Evolutionary conservation across 768 basidiomycete genomes (phyloP).

Genomic region (Boletus tylopilopsis): DNA sequence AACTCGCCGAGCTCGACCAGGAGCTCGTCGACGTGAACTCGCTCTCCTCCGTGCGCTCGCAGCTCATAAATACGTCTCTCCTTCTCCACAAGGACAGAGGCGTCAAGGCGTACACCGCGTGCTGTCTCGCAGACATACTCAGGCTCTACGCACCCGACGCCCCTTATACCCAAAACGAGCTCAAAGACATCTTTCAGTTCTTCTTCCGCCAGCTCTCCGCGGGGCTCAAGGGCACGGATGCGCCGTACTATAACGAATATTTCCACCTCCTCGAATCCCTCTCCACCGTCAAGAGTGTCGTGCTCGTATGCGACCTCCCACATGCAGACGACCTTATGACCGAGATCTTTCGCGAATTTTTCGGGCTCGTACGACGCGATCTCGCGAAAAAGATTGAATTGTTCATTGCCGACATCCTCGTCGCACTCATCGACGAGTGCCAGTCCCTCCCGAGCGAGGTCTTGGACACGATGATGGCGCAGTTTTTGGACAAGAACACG

Average conservation of each 20-base stretch:
- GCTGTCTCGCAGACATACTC: slow-evolving; percentile 92
- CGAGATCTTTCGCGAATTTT: slow-evolving; percentile 81
- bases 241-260: slow-evolving; percentile 88
- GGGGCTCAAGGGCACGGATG: slow-evolving; percentile 71
- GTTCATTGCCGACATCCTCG: slow-evolving; percentile 85
- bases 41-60: slow-evolving; percentile 64
- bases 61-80: slow-evolving; percentile 75
- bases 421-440: slow-evolving; percentile 86
- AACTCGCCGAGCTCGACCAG: slow-evolving; percentile 84
- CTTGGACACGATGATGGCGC: slow-evolving; percentile 76
- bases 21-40: slow-evolving; percentile 76
- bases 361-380: slow-evolving; percentile 71
- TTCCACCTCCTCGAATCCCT: slow-evolving; percentile 93
- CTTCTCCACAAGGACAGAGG: slow-evolving; percentile 94
- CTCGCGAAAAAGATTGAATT: slow-evolving; percentile 79
- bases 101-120: slow-evolving; percentile 92
- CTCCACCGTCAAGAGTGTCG: slow-evolving; percentile 91
- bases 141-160: slow-evolving; percentile 95
- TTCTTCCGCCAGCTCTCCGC: slow-evolving; percentile 82
- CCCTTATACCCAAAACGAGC: slow-evolving; percentile 84
- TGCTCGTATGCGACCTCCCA: slow-evolving; percentile 89
- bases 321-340: slow-evolving; percentile 79
- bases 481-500: slow-evolving; percentile 77
- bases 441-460: slow-evolving; percentile 73
- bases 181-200: slow-evolving; percentile 96